Percentiles rank a stretch among this genome's conserved stretches.
Conservation (phyloP, 352 stramenopile species). For the Phytophthora niederhauseri region DNA sequence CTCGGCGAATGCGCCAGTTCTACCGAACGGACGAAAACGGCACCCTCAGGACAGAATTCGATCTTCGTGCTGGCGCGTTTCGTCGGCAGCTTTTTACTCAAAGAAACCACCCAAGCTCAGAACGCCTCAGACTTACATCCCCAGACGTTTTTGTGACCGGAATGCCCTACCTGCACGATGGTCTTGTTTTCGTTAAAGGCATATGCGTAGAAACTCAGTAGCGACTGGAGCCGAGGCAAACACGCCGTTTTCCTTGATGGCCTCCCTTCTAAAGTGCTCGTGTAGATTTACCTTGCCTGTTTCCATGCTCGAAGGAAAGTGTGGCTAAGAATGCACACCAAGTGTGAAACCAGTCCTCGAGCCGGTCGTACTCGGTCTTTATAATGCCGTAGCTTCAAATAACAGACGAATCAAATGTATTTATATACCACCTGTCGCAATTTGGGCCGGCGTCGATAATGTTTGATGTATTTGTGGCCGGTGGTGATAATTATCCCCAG, state of each 20-base stretch:
- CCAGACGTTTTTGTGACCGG: slow-evolving; percentile 8
- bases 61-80: slow-evolving; percentile 7
- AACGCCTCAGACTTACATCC: neutral
- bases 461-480: too few species aligned
- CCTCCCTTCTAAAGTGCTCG: neutral
- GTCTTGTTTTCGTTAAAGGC: slow-evolving; percentile 21
- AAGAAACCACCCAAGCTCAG: neutral
- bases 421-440: too few species aligned
- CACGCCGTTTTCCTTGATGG: slow-evolving; percentile 1
- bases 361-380: too few species aligned
- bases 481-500: too few species aligned
- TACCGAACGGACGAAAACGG: slow-evolving; percentile 2
- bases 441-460: too few species aligned
- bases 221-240: neutral
- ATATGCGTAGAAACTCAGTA: slow-evolving; percentile 1
- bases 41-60: neutral
- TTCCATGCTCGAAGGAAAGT: slow-evolving; percentile 1
- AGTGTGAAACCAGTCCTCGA: neutral
- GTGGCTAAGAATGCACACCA: neutral
- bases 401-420: too few species aligned
- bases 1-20: slow-evolving; percentile 1
- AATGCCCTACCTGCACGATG: neutral
- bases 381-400: too few species aligned
- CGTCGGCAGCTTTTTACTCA: neutral
- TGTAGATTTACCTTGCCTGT: slow-evolving; percentile 5